phyloP scores from a whole-genome alignment of 495 filamentous ascomycete species.

The Xylaria cubensis region DNA sequence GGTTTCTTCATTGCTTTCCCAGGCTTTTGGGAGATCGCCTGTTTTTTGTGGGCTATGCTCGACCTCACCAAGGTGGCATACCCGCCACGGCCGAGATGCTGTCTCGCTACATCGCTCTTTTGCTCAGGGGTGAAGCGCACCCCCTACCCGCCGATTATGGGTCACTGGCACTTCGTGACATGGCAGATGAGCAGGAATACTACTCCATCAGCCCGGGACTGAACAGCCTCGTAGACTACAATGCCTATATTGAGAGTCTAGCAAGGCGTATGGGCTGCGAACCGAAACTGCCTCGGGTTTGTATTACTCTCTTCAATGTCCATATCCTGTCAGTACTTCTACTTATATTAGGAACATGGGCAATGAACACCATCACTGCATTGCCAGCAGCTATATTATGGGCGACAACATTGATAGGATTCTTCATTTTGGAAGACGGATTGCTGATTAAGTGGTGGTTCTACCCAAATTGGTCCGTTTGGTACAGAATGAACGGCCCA shows the following conservation, averaged over 20 bases:
- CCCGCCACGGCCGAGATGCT: conserved; percentile 25
- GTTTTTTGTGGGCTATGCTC: conserved; percentile 29
- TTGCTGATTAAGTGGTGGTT: conserved; percentile 27
- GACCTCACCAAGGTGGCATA: conserved; percentile 29
- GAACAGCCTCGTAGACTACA: background rate
- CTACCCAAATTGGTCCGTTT: conserved; percentile 10
- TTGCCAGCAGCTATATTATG: background rate
- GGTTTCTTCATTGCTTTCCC: conserved; percentile 27
- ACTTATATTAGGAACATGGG: background rate
- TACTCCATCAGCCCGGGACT: background rate
- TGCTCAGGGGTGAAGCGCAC: background rate
- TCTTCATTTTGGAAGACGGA: conserved; percentile 16
- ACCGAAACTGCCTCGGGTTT: background rate
- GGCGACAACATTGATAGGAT: background rate
- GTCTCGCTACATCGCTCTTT: conserved; percentile 24
- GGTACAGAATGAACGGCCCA: background rate
- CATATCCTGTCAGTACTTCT: background rate
- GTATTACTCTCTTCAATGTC: background rate
- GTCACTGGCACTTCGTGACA: conserved; percentile 15
- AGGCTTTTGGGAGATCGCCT: conserved; percentile 21
- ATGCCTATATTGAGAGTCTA: background rate
- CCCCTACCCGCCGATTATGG: background rate
- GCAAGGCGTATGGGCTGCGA: background rate
- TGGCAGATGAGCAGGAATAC: background rate
- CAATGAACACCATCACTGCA: background rate